These are phyloP conservation scores for Protomyces inouyei DNA, from an alignment of 1,139 yeast genomes.

Conservation along the genomic window DNA sequence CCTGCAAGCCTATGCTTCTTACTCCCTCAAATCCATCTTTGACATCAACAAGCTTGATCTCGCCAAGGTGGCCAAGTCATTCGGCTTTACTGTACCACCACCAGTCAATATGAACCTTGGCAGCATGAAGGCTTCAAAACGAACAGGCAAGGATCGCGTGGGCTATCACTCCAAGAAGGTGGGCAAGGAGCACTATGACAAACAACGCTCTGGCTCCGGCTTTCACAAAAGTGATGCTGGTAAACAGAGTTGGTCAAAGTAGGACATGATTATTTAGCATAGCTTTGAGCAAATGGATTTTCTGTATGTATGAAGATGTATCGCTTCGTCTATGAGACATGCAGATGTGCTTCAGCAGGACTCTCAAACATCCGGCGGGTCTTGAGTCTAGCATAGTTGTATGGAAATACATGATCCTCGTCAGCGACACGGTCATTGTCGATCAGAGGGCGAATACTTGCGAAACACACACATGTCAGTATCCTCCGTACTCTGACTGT, in stretches of 20 bases:
- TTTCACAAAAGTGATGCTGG: constrained; percentile 11
- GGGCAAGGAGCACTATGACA: constrained; percentile 26
- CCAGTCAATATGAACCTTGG: constrained; percentile 95
- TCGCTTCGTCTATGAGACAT: constrained; percentile 25
- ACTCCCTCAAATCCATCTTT: constrained; percentile 89
- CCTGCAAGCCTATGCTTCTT: constrained; percentile 94
- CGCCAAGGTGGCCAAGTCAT: constrained; percentile 89
- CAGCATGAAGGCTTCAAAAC: constrained; percentile 55
- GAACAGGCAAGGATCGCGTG: constrained; percentile 26
- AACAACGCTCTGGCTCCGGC: constrained; percentile 21
- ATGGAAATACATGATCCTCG: constrained; percentile 21
- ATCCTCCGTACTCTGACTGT: too few species aligned
- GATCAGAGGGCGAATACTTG: constrained; percentile 26
- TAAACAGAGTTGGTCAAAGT: constrained; percentile 21
- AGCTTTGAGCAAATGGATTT: neutral
- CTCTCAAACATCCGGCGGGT: constrained; percentile 24
- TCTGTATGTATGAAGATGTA: neutral
- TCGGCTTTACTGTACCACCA: constrained; percentile 93
- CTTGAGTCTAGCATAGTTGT: constrained; percentile 20
- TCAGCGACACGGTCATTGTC: neutral
- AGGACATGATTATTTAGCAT: neutral
- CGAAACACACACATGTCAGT: neutral
- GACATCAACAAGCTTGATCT: constrained; percentile 92
- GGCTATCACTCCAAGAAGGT: constrained; percentile 24
- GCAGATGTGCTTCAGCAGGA: constrained; percentile 6